Percentiles rank a stretch among this genome's conserved stretches.
These are phyloP conservation scores for Quercus variabilis DNA, from an alignment of 306 rosid genomes.

Conservation along the genomic window DNA sequence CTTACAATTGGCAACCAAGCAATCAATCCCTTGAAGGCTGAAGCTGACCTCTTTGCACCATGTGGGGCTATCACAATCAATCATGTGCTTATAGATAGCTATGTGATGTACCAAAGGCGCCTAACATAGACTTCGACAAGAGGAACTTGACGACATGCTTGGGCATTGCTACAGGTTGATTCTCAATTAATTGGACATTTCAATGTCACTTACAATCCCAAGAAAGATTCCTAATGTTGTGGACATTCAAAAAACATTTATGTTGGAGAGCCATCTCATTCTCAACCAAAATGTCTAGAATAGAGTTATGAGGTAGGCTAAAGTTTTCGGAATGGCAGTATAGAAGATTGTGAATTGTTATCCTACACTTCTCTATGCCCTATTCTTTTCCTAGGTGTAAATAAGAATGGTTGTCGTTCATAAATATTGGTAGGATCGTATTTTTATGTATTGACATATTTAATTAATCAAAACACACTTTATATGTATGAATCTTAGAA, in stretches of 20 bases:
- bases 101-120: not conserved
- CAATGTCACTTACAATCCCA: not conserved
- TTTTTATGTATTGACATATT: too few relatives aligned
- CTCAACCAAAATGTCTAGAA: too few relatives aligned
- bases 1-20: constrained; percentile 25
- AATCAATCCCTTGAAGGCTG: not conserved
- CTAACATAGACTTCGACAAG: not conserved
- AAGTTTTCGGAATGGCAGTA: not conserved
- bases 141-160: not conserved
- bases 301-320: not conserved
- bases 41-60: not conserved
- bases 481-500: too few relatives aligned
- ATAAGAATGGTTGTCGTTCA: not conserved
- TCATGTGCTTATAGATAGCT: not conserved
- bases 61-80: not conserved
- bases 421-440: not conserved
- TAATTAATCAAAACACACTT: too few relatives aligned
- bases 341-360: too few relatives aligned
- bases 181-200: not conserved
- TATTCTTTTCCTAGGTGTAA: not conserved
- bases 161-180: too few relatives aligned
- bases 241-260: too few relatives aligned
- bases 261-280: too few relatives aligned
- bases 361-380: too few relatives aligned
- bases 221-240: too few relatives aligned